A percentile compares a stretch with the other conserved stretches of the same genome.
phyloP scores from a whole-genome alignment of 1,139 yeast species.

The Keqinozyma sinolaborantium region DNA sequence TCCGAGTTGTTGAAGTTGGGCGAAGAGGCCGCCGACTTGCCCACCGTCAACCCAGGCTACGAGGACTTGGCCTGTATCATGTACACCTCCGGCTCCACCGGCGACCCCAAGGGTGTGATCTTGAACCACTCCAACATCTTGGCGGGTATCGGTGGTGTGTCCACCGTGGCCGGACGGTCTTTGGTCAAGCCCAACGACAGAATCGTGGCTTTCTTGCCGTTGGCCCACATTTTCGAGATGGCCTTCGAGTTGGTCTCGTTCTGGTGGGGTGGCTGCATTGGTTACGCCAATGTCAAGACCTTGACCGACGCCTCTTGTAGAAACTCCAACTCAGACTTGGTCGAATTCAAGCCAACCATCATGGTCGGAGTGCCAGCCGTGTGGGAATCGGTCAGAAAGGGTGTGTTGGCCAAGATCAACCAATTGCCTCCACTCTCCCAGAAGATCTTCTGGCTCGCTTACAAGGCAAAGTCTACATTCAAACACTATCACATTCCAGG shows the following conservation, averaged over 20 bases:
- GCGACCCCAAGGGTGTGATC: conserved; percentile 96
- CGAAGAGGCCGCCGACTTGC: conserved; percentile 26
- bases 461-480: conserved; percentile 63
- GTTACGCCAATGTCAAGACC: conserved; percentile 93
- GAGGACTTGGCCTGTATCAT: conserved; percentile 87
- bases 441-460: conserved; percentile 88
- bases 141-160: conserved; percentile 83
- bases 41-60: conserved; percentile 32
- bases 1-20: conserved; percentile 71
- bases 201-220: conserved; percentile 84
- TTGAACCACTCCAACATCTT: conserved; percentile 73
- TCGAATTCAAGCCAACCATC: conserved; percentile 82
- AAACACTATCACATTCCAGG: conserved; percentile 71
- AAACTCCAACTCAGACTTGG: conserved; percentile 86
- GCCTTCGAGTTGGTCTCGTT: conserved; percentile 76
- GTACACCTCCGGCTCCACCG: conserved; percentile 99
- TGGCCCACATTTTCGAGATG: conserved; percentile 94
- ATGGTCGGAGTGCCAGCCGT: conserved; percentile 99
- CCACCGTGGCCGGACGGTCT: conserved; percentile 56
- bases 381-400: conserved; percentile 96
- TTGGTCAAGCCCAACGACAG: conserved; percentile 57
- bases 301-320: conserved; percentile 77
- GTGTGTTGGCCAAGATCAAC: conserved; percentile 72
- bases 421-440: conserved; percentile 67
- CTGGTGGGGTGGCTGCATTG: conserved; percentile 88